Evolutionary conservation across 495 filamentous ascomycete species (phyloP), one percentile per base, ranked within the genome.

Genomic region (Filosporella fistucella): DNA sequence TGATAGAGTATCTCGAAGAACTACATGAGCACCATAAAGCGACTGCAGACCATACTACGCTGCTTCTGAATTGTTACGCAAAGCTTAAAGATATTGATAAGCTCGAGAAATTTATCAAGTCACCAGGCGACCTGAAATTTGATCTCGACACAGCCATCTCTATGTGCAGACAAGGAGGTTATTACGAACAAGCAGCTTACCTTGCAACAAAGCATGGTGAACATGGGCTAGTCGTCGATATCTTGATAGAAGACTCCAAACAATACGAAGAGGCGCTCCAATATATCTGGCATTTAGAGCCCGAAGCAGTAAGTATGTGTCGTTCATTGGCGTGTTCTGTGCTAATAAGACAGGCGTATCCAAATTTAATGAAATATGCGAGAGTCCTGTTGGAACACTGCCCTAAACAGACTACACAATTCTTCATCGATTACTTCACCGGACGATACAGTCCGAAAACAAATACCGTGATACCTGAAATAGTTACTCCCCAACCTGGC

Each of bases 161-260:
- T 4, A 97, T 98, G 93, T 98, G 93, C 56, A 81, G 94, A 14
- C 93, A 98, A 68, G 94, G 90, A 18, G 90, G 94, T n/a, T 98
- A 98, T 63, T 91, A 84, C 60, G 88, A 96, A 51, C 93, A 98
- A 68, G 93, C 93, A 7, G 94, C 93, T 2, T 97, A 93, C 59
- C 76, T 98, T 37, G 91, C 93, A 10, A 88, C 89, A 45, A 94
- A 96, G 60, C 91, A 97, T 59, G 81, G 86, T 5, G 94, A 98
- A 59, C 87, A 93, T 56, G 90, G 95, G 25, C 75, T 96, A 48
- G 93, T 98, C 1, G 84, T 97, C 9, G 89, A 95, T 62, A 95
- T 98, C 32, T 61, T 98, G 43, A 91, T 97, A 33, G 93, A 98
- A 62, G 90, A 98, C 58, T 89, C 89, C 0, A 90, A 91, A 60